Evolutionary conservation across 768 basidiomycete genomes (phyloP).

Genomic region (Suillus paluster): DNA sequence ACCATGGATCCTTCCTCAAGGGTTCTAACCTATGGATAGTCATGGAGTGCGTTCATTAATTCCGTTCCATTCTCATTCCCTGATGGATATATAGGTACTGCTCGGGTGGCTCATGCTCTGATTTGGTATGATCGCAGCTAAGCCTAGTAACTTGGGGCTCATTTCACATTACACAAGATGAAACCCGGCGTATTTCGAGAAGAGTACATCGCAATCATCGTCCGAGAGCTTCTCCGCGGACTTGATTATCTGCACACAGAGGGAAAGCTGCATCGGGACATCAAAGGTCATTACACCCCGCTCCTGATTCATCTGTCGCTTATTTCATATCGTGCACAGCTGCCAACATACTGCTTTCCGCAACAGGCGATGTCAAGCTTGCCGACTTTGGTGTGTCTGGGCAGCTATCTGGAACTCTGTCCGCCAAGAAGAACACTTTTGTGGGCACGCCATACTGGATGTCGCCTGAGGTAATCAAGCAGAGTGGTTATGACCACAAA

Average conservation of each 20-base stretch:
- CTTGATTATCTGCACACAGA: slow-evolving; percentile 95
- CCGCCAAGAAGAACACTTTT: slow-evolving; percentile 97
- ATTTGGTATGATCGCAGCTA: slow-evolving; percentile 65
- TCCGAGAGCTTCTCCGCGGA: slow-evolving; percentile 88
- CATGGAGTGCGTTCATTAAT: slow-evolving; percentile 75
- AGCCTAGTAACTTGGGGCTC: not conserved
- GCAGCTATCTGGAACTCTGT: slow-evolving; percentile 90
- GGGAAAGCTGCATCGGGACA: slow-evolving; percentile 98
- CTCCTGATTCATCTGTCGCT: not conserved
- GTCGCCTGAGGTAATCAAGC: slow-evolving; percentile 99
- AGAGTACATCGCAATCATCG: slow-evolving; percentile 98
- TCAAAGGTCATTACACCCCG: slow-evolving; percentile 74
- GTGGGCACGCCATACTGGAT: slow-evolving; percentile 99
- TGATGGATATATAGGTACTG: slow-evolving; percentile 68
- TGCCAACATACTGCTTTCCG: slow-evolving; percentile 91
- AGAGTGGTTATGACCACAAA: slow-evolving; percentile 98
- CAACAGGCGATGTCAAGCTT: slow-evolving; percentile 93
- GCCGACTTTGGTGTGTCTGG: slow-evolving; percentile 99
- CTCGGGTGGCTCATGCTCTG: slow-evolving; percentile 96
- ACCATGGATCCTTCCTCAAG: slow-evolving; percentile 95
- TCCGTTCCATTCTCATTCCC: slow-evolving; percentile 14
- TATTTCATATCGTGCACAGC: slow-evolving; percentile 48
- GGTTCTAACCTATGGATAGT: slow-evolving; percentile 98
- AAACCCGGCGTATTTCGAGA: slow-evolving; percentile 98
- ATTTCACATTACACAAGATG: slow-evolving; percentile 64